Conservation (phyloP, 1,139 yeast species). For the Taphrina wiesneri region DNA sequence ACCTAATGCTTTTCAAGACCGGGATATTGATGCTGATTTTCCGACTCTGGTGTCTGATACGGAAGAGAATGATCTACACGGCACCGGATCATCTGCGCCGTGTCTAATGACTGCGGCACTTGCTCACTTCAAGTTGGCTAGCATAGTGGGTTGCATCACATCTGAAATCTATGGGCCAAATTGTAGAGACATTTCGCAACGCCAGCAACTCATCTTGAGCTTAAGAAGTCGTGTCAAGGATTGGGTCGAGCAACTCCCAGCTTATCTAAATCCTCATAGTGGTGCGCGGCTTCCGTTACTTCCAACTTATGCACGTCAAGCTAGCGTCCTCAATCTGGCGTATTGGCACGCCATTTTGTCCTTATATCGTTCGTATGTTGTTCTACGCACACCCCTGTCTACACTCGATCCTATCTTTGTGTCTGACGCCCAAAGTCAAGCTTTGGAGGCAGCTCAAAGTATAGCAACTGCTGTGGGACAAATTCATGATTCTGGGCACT, state of each 20-base stretch:
- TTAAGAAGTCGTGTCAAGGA: neutral
- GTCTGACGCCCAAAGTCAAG: neutral
- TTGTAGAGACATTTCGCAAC: neutral
- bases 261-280: neutral
- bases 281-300: neutral
- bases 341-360: conserved; percentile 3
- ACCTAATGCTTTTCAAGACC: conserved; percentile 1
- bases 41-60: neutral
- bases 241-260: neutral
- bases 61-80: neutral
- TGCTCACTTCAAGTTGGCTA: conserved; percentile 1
- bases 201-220: neutral
- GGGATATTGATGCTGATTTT: neutral
- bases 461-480: conserved; percentile 1
- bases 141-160: neutral
- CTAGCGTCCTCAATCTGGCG: conserved; percentile 1
- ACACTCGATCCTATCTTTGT: neutral
- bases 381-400: neutral
- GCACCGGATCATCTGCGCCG: neutral
- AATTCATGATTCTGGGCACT: conserved; percentile 1
- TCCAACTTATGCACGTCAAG: neutral
- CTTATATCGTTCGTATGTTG: conserved; percentile 1
- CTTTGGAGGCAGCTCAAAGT: neutral
- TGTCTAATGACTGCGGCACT: neutral
- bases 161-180: neutral